Conservation (phyloP, 1,139 yeast genomes). For the Blastobotrys arbuscula region DNA sequence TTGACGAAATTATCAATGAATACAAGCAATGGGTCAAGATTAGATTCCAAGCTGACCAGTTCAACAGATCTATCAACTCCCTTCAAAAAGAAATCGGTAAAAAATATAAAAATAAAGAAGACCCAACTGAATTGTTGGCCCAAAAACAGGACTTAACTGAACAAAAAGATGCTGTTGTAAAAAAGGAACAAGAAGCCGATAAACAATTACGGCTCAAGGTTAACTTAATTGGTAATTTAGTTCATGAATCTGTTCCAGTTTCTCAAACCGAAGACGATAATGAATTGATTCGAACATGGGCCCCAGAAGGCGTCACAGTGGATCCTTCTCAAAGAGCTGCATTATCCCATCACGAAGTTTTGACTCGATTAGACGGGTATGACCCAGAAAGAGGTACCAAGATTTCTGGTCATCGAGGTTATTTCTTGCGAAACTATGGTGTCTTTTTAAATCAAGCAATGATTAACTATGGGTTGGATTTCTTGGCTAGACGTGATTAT, state of each 20-base stretch:
- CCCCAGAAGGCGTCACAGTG: slow-evolving; percentile 55
- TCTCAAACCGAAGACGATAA: slow-evolving; percentile 89
- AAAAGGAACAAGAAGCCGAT: slow-evolving; percentile 76
- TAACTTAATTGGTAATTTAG: slow-evolving; percentile 86
- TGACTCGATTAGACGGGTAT: slow-evolving; percentile 91
- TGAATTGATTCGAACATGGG: slow-evolving; percentile 82
- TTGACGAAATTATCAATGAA: slow-evolving; percentile 87
- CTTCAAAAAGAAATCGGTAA: slow-evolving; percentile 89
- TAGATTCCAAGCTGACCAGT: slow-evolving; percentile 85
- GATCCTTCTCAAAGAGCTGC: slow-evolving; percentile 60
- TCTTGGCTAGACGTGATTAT: slow-evolving; percentile 75
- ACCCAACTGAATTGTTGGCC: slow-evolving; percentile 74
- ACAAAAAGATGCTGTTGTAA: slow-evolving; percentile 61
- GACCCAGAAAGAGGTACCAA: slow-evolving; percentile 99
- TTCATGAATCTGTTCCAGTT: slow-evolving; percentile 83
- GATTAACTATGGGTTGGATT: slow-evolving; percentile 89
- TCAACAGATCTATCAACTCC: slow-evolving; percentile 80
- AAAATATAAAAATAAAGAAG: slow-evolving; percentile 85
- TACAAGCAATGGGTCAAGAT: slow-evolving; percentile 89
- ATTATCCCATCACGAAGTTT: slow-evolving; percentile 91
- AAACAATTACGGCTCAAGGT: slow-evolving; percentile 69
- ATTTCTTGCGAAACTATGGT: slow-evolving; percentile 90
- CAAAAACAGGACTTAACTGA: slow-evolving; percentile 70
- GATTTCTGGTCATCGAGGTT: slow-evolving; percentile 98
- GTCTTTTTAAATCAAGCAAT: slow-evolving; percentile 97